Evolutionary conservation across 106 monocot species (phyloP), one percentile per base, ranked within the genome.

Genomic region (Allium cepa): DNA sequence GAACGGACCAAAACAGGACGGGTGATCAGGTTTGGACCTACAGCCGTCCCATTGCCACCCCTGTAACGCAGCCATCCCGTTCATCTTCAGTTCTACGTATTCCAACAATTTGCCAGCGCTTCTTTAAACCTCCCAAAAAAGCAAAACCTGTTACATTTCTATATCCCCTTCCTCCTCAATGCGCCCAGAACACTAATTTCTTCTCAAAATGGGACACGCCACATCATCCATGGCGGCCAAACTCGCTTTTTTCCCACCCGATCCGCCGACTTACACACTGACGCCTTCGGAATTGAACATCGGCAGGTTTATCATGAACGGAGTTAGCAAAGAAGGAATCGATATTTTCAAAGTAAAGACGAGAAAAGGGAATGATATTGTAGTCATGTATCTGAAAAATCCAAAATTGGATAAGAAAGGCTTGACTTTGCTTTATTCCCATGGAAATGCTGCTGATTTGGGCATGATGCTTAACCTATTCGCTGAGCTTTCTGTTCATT

Each of bases 221-320:
- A 78, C 78, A 13, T 78, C 78, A 47, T 68, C 78, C 13, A 72
- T 78, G 78, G 78, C 78, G 17, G 78, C 78, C 36, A 78, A 78
- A 73, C 56, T 78, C 53, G 78, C 78, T 3, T 78, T 78, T 71
- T 78, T 78, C 62, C 78, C 78, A 17, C 78, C 78, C 3, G 60
- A 16, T 10, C 78, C 78, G 13, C 78, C 78, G 26, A 47, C 78
- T 18, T 78, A 78, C 73, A 53, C 28, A 47, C 26, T 78, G 52
- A 63, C 53, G 68, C 72, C 72, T 10, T 9, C 68, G 10, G 26
- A 16, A 50, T 62, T 73, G 47, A 68, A 71, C 13, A 18, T 61
- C 52, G 61, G 9, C 47, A 70, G 45, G 70, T 58, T 52, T 69
- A 68, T 52, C 51, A 28, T 78, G 26, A 78, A 62, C 26, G 71